These are phyloP conservation scores for Candida railenensis DNA, from an alignment of 805 yeast species.

Conservation along the genomic window DNA sequence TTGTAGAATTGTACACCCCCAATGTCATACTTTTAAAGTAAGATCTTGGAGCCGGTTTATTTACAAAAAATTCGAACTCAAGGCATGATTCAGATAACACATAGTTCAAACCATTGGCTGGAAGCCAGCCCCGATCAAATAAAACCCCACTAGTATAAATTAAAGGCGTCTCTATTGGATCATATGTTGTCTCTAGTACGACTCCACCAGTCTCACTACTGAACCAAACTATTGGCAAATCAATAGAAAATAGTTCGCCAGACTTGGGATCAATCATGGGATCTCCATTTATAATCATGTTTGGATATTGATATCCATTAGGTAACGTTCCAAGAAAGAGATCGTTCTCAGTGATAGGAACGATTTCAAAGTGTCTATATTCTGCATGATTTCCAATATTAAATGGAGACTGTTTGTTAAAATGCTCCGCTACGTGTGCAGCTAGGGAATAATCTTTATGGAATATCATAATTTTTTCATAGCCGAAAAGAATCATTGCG, in stretches of 20 bases:
- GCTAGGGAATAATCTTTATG: conserved; percentile 10
- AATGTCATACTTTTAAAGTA: conserved; percentile 8
- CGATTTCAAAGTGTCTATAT: conserved; percentile 1
- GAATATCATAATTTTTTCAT: conserved; percentile 11
- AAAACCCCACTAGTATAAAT: conserved; percentile 6
- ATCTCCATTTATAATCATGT: conserved; percentile 9
- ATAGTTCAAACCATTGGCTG: conserved; percentile 14
- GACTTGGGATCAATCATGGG: conserved; percentile 10
- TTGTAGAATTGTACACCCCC: neutral
- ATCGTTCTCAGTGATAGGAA: neutral
- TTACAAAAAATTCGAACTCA: conserved; percentile 16
- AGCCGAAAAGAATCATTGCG: conserved; percentile 14
- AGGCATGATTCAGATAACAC: conserved; percentile 13
- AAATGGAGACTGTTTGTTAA: conserved; percentile 6
- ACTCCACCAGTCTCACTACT: conserved; percentile 14
- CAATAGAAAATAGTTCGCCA: conserved; percentile 5
- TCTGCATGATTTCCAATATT: conserved; percentile 2
- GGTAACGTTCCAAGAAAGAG: conserved; percentile 1
- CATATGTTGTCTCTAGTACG: conserved; percentile 13
- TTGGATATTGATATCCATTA: conserved; percentile 7
- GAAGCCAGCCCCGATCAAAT: conserved; percentile 13
- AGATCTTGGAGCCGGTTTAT: conserved; percentile 15
- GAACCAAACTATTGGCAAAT: conserved; percentile 13
- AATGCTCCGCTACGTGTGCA: conserved; percentile 8
- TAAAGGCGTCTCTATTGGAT: conserved; percentile 11